Base-by-base conservation (phyloP, 805 yeast genomes). In the Zygoascus ofunaensis region DNA sequence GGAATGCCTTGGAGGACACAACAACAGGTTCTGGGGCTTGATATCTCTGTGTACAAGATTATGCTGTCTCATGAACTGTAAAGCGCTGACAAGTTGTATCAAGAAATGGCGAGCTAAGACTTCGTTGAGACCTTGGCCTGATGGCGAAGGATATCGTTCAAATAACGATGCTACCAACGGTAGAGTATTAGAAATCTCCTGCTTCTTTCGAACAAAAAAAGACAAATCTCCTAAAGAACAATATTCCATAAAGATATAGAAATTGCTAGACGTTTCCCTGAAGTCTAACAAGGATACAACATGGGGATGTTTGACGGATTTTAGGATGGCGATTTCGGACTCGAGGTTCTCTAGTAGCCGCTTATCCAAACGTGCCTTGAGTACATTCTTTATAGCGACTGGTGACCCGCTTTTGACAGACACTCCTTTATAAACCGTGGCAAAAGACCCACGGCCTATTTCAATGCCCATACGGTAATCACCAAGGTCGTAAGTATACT, bases 401-500 rank as follows among this genome's bases (percentile, higher is more conserved):
- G 87, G 74, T 26, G 69, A 66, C 51, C 66, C 62, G 15, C 56
- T 49, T 17, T 48, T 28, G 37, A 67, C 62, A 55, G 80, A 71
- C 46, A 73, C 70, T 42, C 96, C 95, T 64, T 86, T 87, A 69
- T 84, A 90, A 21, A 92, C 98, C 49, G 81, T 82, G 55, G 98
- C 98, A 68, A 92, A 92, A 5, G 95, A 84, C 28, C 98, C 98
- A 55, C 84, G 79, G 20, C 98, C 98, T 43, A 92, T 90, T 61
- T 87, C 94, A 17, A 80, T 76, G 20, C 86, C 87, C n/a, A 80
- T 69, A 19, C 70, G 63, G 56, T 77, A 80, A 17, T 51, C 49
- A 14, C 49, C 48, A 21, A 45, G 38, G 35, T 45, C 48, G 26
- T 45, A 19, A 17, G 41, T 23, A 20, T 37, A 37, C 21, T 37